A percentile compares a stretch with the other conserved stretches of the same genome.
Conservation (phyloP, 2,329 filamentous ascomycete genomes). For the Aspergillus arachidicola region DNA sequence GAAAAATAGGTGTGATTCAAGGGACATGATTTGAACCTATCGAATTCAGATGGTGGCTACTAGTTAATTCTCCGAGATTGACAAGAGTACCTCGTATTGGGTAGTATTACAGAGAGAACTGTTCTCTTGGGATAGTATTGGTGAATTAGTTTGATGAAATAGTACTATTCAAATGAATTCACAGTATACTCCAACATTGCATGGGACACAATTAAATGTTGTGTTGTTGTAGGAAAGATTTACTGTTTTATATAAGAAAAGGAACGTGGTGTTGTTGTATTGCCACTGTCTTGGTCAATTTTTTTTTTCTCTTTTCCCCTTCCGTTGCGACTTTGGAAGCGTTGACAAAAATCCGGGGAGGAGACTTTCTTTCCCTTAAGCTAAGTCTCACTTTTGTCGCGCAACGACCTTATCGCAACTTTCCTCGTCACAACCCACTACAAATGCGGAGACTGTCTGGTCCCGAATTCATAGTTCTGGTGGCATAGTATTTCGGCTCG, state of each 20-base stretch:
- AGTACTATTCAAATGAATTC: background rate
- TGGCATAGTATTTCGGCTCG: constrained; percentile 30
- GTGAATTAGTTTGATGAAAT: background rate
- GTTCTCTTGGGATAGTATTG: background rate
- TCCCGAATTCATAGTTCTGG: constrained; percentile 24
- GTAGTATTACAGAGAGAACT: background rate
- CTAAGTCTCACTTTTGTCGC: constrained; percentile 23
- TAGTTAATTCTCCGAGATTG: background rate
- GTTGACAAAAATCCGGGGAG: constrained; percentile 7
- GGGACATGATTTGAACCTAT: background rate
- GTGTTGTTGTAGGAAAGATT: background rate
- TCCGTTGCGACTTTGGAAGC: background rate
- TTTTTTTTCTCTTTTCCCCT: background rate
- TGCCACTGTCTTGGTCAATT: background rate
- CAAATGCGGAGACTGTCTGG: constrained; percentile 24
- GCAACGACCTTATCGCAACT: constrained; percentile 27
- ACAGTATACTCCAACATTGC: background rate
- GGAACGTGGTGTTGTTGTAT: background rate
- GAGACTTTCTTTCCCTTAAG: constrained; percentile 5
- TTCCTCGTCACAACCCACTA: constrained; percentile 9
- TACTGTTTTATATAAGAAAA: background rate
- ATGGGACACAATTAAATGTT: background rate
- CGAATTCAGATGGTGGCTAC: background rate
- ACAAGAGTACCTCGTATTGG: background rate
- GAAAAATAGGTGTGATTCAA: background rate